Evolutionary conservation across 1,139 yeast species (phyloP).

Genomic region (Hyphopichia pseudoburtonii): DNA sequence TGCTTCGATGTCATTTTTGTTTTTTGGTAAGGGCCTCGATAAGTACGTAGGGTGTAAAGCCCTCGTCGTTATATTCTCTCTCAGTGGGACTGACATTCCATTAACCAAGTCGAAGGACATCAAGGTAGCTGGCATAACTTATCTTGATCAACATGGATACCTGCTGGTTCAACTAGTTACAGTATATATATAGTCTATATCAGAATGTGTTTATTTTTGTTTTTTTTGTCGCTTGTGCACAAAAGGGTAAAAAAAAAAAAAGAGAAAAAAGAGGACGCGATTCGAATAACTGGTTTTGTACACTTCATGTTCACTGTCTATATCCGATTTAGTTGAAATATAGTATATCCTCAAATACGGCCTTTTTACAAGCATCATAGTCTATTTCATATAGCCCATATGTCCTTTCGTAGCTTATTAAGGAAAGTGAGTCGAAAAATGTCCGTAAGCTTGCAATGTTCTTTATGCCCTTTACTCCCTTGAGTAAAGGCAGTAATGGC

Average conservation of each 20-base stretch:
- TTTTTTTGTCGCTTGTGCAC: too few relatives aligned
- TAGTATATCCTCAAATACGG: conserved; percentile 58
- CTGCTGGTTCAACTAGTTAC: too few relatives aligned
- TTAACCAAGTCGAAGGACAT: conserved; percentile 9
- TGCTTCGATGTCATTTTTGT: background rate
- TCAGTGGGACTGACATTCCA: background rate
- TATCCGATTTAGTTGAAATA: conserved; percentile 9
- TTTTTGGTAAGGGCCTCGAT: background rate
- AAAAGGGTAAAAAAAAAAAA: conserved; percentile 1
- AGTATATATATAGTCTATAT: too few relatives aligned
- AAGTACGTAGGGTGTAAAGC: background rate
- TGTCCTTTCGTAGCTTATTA: conserved; percentile 69
- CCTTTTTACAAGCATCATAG: conserved; percentile 47
- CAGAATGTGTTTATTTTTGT: too few relatives aligned
- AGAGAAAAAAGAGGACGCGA: background rate
- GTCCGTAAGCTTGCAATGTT: conserved; percentile 56
- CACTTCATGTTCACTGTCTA: background rate
- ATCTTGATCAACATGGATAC: too few relatives aligned
- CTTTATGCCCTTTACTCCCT: conserved; percentile 42
- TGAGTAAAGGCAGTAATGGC: conserved; percentile 45
- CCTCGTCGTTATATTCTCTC: background rate
- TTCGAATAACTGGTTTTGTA: too few relatives aligned
- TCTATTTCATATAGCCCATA: conserved; percentile 59
- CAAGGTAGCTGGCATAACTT: conserved; percentile 13
- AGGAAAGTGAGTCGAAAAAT: conserved; percentile 71